A percentile compares a stretch with the other conserved stretches of the same genome.
Evolutionary conservation across 2,329 filamentous ascomycete species (phyloP).

Genomic region (Sporothrix dimorphospora): DNA sequence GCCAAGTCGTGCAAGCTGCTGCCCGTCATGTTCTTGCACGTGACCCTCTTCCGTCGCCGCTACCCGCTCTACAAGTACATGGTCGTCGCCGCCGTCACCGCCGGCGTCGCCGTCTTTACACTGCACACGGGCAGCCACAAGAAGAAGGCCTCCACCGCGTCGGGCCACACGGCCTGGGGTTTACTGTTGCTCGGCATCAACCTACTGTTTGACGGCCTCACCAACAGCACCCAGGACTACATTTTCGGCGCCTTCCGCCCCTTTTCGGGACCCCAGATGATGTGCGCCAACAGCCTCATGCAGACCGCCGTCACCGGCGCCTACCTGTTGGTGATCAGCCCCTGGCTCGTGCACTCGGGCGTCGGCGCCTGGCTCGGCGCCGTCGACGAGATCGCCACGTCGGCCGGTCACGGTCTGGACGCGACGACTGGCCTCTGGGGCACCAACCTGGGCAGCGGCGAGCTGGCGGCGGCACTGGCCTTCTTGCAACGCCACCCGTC

Average conservation of each 20-base stretch:
- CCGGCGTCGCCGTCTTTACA: conserved; percentile 93
- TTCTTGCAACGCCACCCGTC: conserved; percentile 81
- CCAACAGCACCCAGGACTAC: conserved; percentile 95
- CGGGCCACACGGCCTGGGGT: conserved; percentile 72
- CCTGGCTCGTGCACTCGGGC: conserved; percentile 73
- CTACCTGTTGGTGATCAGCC: conserved; percentile 77
- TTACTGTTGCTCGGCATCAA: conserved; percentile 85
- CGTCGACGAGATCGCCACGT: conserved; percentile 65
- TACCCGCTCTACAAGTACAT: conserved; percentile 97
- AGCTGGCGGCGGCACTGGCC: conserved; percentile 75
- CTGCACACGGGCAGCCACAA: conserved; percentile 70
- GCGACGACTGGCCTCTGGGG: conserved; percentile 39
- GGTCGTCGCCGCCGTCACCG: conserved; percentile 87
- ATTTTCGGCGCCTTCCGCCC: conserved; percentile 80
- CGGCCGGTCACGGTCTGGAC: conserved; percentile 34
- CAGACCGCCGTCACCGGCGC: conserved; percentile 73
- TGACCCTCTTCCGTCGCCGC: conserved; percentile 83
- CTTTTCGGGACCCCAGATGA: conserved; percentile 96
- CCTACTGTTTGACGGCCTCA: conserved; percentile 91
- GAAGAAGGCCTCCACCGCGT: conserved; percentile 41
- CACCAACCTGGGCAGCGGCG: conserved; percentile 59
- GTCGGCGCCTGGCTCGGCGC: conserved; percentile 68
- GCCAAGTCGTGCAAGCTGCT: conserved; percentile 98
- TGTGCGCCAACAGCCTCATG: conserved; percentile 95
- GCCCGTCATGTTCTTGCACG: conserved; percentile 97